Conservation (phyloP, 805 yeast genomes). For the Suhomyces vadensis region DNA sequence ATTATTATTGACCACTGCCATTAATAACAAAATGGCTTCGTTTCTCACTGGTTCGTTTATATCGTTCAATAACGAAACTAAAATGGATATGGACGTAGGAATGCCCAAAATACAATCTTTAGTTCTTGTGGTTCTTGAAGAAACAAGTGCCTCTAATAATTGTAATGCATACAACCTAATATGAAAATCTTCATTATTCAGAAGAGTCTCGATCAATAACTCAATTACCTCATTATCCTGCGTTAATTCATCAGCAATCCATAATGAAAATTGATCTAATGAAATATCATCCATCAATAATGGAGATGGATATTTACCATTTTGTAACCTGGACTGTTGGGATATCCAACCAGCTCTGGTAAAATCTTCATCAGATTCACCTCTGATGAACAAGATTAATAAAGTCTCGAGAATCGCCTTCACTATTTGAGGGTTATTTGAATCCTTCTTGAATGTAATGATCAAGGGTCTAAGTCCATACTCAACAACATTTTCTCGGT, state of each 20-base stretch:
- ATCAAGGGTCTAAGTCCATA: constrained; percentile 78
- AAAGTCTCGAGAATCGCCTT: constrained; percentile 85
- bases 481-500: constrained; percentile 87
- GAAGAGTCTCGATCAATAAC: constrained; percentile 43
- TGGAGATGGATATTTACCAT: constrained; percentile 81
- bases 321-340: constrained; percentile 68
- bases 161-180: constrained; percentile 80
- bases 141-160: constrained; percentile 75
- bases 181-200: constrained; percentile 65
- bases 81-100: constrained; percentile 77
- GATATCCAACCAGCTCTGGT: constrained; percentile 67
- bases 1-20: constrained; percentile 79
- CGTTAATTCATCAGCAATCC: constrained; percentile 94
- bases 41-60: constrained; percentile 80
- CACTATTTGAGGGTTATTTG: constrained; percentile 67
- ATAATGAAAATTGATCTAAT: constrained; percentile 83
- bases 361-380: constrained; percentile 59
- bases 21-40: constrained; percentile 79
- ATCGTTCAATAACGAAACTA: constrained; percentile 56
- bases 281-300: constrained; percentile 53
- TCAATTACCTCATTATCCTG: constrained; percentile 43
- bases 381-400: constrained; percentile 74
- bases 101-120: constrained; percentile 70
- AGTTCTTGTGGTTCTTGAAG: constrained; percentile 71
- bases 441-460: constrained; percentile 61